phyloP scores from a whole-genome alignment of 352 stramenopile genomes.

The Phytophthora chlamydospora region DNA sequence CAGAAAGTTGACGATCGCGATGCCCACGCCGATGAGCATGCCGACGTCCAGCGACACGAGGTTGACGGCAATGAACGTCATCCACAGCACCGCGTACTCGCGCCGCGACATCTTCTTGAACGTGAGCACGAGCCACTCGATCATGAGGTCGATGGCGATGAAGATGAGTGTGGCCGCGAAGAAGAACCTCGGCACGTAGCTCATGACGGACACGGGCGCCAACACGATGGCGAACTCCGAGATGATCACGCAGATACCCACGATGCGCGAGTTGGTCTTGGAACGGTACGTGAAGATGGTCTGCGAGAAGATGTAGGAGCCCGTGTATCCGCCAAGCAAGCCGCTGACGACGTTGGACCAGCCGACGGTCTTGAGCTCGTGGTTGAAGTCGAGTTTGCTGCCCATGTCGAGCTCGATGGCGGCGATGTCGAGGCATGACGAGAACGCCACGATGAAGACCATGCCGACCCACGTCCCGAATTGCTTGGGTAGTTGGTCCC shows the following conservation, averaged over 20 bases:
- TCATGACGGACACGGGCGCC: constrained; percentile 92
- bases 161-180: constrained; percentile 97
- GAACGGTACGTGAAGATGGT: constrained; percentile 97
- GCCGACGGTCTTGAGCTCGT: constrained; percentile 94
- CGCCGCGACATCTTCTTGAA: constrained; percentile 74
- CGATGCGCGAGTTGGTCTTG: constrained; percentile 88
- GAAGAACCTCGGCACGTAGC: constrained; percentile 96
- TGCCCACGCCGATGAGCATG: constrained; percentile 91
- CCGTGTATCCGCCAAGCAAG: constrained; percentile 95
- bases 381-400: constrained; percentile 93
- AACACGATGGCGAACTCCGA: constrained; percentile 87
- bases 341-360: constrained; percentile 96
- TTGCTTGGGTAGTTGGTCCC: constrained; percentile 87
- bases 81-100: constrained; percentile 93
- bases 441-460: constrained; percentile 98
- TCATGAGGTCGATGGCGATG: constrained; percentile 96
- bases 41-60: constrained; percentile 92
- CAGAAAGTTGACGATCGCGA: constrained; percentile 87
- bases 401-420: constrained; percentile 98
- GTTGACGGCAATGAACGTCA: constrained; percentile 94
- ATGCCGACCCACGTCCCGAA: constrained; percentile 94
- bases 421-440: constrained; percentile 95
- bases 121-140: constrained; percentile 94
- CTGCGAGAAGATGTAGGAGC: constrained; percentile 98
- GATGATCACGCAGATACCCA: constrained; percentile 89